phyloP scores from a whole-genome alignment of 148 eudicot genomes.

The Cornus florida region DNA sequence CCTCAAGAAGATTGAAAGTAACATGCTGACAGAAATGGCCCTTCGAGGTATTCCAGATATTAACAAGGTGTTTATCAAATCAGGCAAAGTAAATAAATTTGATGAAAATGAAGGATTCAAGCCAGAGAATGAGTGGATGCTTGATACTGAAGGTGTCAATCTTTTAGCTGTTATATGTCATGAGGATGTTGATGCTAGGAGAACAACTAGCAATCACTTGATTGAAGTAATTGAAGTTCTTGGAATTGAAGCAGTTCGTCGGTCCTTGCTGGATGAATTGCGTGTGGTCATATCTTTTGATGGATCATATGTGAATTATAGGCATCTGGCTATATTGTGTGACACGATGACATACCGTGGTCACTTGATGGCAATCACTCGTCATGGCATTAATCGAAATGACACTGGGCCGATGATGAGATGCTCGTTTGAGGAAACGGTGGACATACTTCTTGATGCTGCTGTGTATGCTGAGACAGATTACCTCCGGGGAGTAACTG shows the following conservation, averaged over 20 bases:
- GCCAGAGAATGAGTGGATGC: slow-evolving; percentile 95
- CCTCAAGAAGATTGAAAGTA: slow-evolving; percentile 88
- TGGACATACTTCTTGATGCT: slow-evolving; percentile 98
- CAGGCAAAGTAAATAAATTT: slow-evolving; percentile 71
- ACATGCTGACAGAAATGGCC: slow-evolving; percentile 99
- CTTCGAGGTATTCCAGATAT: slow-evolving; percentile 93
- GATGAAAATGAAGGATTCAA: slow-evolving; percentile 79
- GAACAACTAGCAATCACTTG: slow-evolving; percentile 97
- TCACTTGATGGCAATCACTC: slow-evolving; percentile 97
- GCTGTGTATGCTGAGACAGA: slow-evolving; percentile 96
- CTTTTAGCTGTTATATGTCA: slow-evolving; percentile 94
- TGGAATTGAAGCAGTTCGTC: slow-evolving; percentile 96
- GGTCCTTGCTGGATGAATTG: slow-evolving; percentile 87
- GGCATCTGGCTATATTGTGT: slow-evolving; percentile 94
- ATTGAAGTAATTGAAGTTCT: slow-evolving; percentile 96
- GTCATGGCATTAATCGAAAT: slow-evolving; percentile 94
- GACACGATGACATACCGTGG: slow-evolving; percentile 99
- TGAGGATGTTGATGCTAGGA: slow-evolving; percentile 83
- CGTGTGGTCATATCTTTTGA: slow-evolving; percentile 97
- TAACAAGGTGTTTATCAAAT: slow-evolving; percentile 93
- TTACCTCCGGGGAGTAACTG: slow-evolving; percentile 89
- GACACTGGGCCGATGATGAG: slow-evolving; percentile 98
- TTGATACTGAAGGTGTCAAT: slow-evolving; percentile 98
- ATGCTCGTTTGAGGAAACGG: slow-evolving; percentile 99
- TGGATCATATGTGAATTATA: slow-evolving; percentile 93